Evolutionary conservation across 2,329 filamentous ascomycete species (phyloP).

Genomic region (Aureobasidium sp.): DNA sequence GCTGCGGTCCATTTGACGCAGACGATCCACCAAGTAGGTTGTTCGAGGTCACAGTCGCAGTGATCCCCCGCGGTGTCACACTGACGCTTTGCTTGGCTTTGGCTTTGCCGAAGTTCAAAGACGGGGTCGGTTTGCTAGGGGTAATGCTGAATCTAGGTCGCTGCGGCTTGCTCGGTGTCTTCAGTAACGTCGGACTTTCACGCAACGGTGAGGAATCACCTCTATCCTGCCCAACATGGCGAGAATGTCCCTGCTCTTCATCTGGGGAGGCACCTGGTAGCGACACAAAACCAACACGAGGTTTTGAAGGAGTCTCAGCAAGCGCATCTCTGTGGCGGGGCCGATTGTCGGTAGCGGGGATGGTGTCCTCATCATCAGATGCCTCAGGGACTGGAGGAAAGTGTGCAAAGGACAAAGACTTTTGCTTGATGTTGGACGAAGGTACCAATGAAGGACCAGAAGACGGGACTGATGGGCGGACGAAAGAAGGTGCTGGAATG

Average conservation of each 20-base stretch:
- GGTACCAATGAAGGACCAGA: conserved; percentile 32
- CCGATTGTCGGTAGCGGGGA: conserved; percentile 3
- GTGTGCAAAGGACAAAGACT: conserved; percentile 19
- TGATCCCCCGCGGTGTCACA: conserved; percentile 15
- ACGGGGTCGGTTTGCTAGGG: neutral
- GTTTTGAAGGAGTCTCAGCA: conserved; percentile 15
- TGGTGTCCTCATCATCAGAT: conserved; percentile 19
- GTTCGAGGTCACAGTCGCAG: conserved; percentile 21
- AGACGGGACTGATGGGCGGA: conserved; percentile 15
- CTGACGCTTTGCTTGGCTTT: neutral
- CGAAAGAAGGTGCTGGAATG: conserved; percentile 22
- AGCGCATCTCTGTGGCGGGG: conserved; percentile 18
- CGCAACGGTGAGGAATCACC: conserved; percentile 4
- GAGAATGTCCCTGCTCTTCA: neutral
- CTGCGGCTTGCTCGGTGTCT: conserved; percentile 11
- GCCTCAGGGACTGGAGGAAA: conserved; percentile 10
- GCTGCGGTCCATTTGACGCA: neutral
- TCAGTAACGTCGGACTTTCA: conserved; percentile 3
- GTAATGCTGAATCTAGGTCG: conserved; percentile 1
- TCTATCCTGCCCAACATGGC: conserved; percentile 15
- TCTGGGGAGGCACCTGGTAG: conserved; percentile 20
- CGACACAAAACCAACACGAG: neutral
- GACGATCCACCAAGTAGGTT: conserved; percentile 18
- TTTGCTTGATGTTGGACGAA: conserved; percentile 33
- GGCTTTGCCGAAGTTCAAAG: neutral